Evolutionary conservation across 2,329 filamentous ascomycete species (phyloP).

Genomic region (Fragosphaeria purpurea): DNA sequence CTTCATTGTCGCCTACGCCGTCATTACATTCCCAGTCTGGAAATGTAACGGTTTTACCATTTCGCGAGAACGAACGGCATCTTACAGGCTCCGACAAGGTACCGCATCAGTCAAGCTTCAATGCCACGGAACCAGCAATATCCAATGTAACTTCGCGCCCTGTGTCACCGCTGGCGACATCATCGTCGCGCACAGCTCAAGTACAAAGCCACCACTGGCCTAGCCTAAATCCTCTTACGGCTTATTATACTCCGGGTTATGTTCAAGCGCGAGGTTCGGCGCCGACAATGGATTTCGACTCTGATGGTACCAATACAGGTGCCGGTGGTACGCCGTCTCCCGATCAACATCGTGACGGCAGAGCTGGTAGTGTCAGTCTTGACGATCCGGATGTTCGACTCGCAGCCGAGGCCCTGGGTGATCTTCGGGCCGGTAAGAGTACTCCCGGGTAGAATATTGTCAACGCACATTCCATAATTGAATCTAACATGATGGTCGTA

Average conservation of each 20-base stretch:
- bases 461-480: neutral
- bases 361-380: slow-evolving; percentile 43
- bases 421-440: slow-evolving; percentile 58
- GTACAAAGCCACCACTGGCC: slow-evolving; percentile 30
- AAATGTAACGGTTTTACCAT: no score
- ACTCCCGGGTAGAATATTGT: neutral
- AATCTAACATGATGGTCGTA: slow-evolving; percentile 22
- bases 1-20: no score
- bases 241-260: slow-evolving; percentile 37
- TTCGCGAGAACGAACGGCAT: no score
- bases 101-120: no score
- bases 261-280: slow-evolving; percentile 34
- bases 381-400: slow-evolving; percentile 59
- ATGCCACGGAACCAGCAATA: no score
- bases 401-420: slow-evolving; percentile 66
- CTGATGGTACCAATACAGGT: slow-evolving; percentile 27
- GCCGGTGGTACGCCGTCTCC: slow-evolving; percentile 28
- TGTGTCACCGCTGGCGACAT: no score
- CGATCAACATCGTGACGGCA: slow-evolving; percentile 32
- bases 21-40: no score
- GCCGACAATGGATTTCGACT: slow-evolving; percentile 38
- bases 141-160: no score
- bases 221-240: slow-evolving; percentile 37
- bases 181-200: no score
- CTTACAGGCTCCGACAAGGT: no score